Conservation (phyloP, 1,139 yeast genomes). For the Trichomonascaceae sp. region DNA sequence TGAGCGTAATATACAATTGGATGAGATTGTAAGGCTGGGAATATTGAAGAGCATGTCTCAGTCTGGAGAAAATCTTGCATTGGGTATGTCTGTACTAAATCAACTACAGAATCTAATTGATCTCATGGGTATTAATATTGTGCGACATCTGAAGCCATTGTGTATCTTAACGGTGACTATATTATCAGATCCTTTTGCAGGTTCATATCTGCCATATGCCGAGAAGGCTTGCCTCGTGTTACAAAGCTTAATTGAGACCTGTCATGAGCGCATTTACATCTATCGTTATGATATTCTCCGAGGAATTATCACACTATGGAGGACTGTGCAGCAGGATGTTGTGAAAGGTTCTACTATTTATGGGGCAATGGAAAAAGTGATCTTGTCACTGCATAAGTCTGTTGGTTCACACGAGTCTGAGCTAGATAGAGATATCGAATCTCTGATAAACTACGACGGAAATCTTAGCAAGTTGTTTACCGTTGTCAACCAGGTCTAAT, state of each 20-base stretch:
- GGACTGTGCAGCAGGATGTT: constrained; percentile 12
- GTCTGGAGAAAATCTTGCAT: constrained; percentile 19
- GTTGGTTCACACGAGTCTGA: neutral
- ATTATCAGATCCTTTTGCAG: constrained; percentile 31
- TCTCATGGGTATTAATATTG: constrained; percentile 16
- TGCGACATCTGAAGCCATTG: constrained; percentile 25
- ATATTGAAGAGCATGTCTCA: constrained; percentile 25
- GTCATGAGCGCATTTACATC: constrained; percentile 32
- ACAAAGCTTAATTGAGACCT: constrained; percentile 20
- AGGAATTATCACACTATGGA: constrained; percentile 28
- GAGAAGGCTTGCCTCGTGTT: constrained; percentile 21
- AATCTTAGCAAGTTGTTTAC: neutral
- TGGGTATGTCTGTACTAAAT: constrained; percentile 17
- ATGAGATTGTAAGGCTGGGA: constrained; percentile 26
- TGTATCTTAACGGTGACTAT: constrained; percentile 23
- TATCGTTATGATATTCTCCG: constrained; percentile 34
- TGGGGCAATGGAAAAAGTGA: constrained; percentile 1
- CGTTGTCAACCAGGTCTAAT: neutral
- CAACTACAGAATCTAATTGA: constrained; percentile 13
- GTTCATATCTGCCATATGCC: constrained; percentile 22
- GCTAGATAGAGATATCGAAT: constrained; percentile 7
- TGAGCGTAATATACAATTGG: constrained; percentile 20
- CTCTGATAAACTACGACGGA: constrained; percentile 4
- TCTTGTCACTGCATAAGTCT: constrained; percentile 8
- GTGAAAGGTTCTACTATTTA: neutral